Evolutionary conservation across 2,329 filamentous ascomycete genomes (phyloP), one percentile per base, ranked within the genome.

Genomic region (Clonostachys solani): DNA sequence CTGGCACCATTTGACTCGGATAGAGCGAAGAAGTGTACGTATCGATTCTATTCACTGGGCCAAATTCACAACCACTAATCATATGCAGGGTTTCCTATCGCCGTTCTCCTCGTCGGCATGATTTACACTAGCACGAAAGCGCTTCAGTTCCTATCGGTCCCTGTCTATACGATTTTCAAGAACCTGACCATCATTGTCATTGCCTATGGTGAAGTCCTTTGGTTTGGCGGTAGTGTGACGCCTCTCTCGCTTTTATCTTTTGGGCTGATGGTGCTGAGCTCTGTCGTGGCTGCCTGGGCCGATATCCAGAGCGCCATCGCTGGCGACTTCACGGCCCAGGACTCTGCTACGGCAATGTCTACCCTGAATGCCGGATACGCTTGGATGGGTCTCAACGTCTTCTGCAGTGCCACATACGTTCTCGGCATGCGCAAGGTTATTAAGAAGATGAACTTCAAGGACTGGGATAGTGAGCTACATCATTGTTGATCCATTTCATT

Each of bases 101-200:
- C 94, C 49, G 76, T 96, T 47, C 87, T 97, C 52, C 84, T 99
- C 54, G 94, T 97, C 63, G 92, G 91, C 65, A 99, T 97, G 94
- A 97, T 99, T 70, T 99, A 97, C 73, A 97, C 94, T 47, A 86
- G 90, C 61, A 94, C 89, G 61, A 96, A 96, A 75, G 91, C 94
- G 17, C 83, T 99, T 42, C 91, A 96, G 71, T 97, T 86, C 71
- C 87, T 99, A 51, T 96, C 92, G 33, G 95, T 99, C 47, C 94
- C 94, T 19, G 94, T 99, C 23, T 99, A 99, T 73, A 99, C 94
- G 47, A 99, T 99, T 66, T 99, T 99, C 81, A 99, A 99, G 81
- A 99, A 99, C 74, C 71, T 99, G 75, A 97, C 94, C 51, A 99
- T 95, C 67, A 97, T 99, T 60, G 84, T 97, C 54, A 99, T 97